phyloP scores from a whole-genome alignment of 169 alveolate genomes.

The Cryptosporidium bovis region DNA sequence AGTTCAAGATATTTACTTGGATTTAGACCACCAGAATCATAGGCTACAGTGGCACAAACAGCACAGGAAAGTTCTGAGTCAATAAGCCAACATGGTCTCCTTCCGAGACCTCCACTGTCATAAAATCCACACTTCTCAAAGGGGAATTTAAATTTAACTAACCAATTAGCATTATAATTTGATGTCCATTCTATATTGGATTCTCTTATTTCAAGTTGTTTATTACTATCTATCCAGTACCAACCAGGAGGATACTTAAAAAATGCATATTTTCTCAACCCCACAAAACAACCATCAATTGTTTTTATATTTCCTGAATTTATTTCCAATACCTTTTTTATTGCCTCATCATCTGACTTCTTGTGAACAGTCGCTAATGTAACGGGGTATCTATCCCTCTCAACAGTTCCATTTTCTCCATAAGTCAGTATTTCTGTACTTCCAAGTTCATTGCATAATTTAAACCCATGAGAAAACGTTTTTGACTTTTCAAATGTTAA shows the following conservation, averaged over 20 bases:
- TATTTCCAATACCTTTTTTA: constrained; percentile 20
- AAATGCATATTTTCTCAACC: constrained; percentile 68
- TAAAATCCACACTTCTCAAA: constrained; percentile 70
- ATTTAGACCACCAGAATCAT: constrained; percentile 61
- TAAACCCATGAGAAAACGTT: constrained; percentile 67
- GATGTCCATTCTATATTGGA: constrained; percentile 63
- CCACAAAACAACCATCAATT: constrained; percentile 70
- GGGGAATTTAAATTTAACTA: constrained; percentile 58
- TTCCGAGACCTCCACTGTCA: constrained; percentile 69
- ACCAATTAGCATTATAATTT: constrained; percentile 63
- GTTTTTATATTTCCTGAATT: constrained; percentile 8
- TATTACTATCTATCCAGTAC: constrained; percentile 70
- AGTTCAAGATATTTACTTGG: constrained; percentile 55
- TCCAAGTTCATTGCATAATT: constrained; percentile 57
- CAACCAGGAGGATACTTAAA: constrained; percentile 72
- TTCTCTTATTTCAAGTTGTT: constrained; percentile 26
- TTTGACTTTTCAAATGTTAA: constrained; percentile 60
- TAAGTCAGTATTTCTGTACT: constrained; percentile 41
- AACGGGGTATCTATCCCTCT: constrained; percentile 45
- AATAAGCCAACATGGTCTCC: constrained; percentile 73
- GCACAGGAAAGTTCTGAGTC: constrained; percentile 74
- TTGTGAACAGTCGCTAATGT: constrained; percentile 66
- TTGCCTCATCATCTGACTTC: constrained; percentile 57
- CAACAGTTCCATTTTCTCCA: constrained; percentile 30
- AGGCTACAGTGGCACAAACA: constrained; percentile 69